Evolutionary conservation across 768 basidiomycete species (phyloP).

Genomic region (Phylloporus sp.): DNA sequence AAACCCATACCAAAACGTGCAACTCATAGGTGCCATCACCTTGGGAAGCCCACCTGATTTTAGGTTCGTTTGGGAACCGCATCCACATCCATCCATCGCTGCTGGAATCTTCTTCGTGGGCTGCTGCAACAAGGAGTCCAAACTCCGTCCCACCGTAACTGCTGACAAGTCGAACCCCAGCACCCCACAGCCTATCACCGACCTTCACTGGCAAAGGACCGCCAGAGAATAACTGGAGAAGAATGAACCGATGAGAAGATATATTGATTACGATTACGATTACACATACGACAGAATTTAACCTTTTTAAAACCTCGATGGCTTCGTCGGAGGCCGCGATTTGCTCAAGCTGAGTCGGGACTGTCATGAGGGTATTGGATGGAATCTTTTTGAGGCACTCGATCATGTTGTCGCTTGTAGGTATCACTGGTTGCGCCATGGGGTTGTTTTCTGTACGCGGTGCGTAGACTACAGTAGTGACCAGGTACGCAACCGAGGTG

Average conservation of each 20-base stretch:
- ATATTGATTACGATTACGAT: slow-evolving; percentile 21
- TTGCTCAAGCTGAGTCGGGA: slow-evolving; percentile 38
- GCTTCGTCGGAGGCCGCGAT: slow-evolving; percentile 30
- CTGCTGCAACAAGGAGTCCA: slow-evolving; percentile 6
- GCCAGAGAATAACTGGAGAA: slow-evolving; percentile 33
- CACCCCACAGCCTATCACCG: slow-evolving; percentile 31
- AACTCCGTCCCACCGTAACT: slow-evolving; percentile 38
- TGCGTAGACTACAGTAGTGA: slow-evolving; percentile 23
- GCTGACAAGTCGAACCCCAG: slow-evolving; percentile 32
- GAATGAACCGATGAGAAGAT: not conserved
- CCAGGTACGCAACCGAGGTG: slow-evolving; percentile 14
- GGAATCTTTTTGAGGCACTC: slow-evolving; percentile 29
- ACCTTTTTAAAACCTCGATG: slow-evolving; percentile 21
- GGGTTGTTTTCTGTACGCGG: slow-evolving; percentile 22
- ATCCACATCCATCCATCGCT: slow-evolving; percentile 37
- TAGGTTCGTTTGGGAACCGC: slow-evolving; percentile 18
- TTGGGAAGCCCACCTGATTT: slow-evolving; percentile 30
- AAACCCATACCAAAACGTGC: slow-evolving; percentile 37
- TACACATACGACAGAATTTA: slow-evolving; percentile 29
- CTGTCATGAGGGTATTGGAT: slow-evolving; percentile 31
- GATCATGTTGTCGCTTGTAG: slow-evolving; percentile 39
- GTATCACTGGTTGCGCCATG: slow-evolving; percentile 30
- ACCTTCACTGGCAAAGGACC: slow-evolving; percentile 34
- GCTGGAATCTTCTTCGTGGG: slow-evolving; percentile 10
- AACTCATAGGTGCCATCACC: slow-evolving; percentile 35